A percentile compares a stretch with the other conserved stretches of the same genome.
Evolutionary conservation across 2,329 filamentous ascomycete genomes (phyloP).

Genomic region (Calonectria ilicicola): DNA sequence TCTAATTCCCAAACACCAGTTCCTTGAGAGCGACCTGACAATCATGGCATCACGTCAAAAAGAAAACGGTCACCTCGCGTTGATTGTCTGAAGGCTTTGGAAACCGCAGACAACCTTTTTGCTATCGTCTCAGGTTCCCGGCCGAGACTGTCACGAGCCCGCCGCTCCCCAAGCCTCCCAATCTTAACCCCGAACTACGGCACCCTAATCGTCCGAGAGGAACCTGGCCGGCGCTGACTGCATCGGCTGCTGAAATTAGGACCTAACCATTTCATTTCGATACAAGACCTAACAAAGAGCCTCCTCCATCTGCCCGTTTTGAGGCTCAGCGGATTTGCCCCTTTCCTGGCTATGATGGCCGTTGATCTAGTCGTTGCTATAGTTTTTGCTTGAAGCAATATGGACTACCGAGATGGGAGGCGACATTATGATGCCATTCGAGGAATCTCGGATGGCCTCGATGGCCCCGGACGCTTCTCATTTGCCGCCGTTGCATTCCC

Average conservation of each 20-base stretch:
- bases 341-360: slow-evolving; percentile 9
- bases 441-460: slow-evolving; percentile 2
- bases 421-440: slow-evolving; percentile 5
- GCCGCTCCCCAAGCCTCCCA: neutral
- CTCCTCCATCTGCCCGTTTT: slow-evolving; percentile 14
- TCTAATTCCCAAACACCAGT: neutral
- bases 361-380: slow-evolving; percentile 15
- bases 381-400: neutral
- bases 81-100: neutral
- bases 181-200: neutral
- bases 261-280: slow-evolving; percentile 33
- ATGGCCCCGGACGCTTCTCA: neutral
- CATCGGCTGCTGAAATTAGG: slow-evolving; percentile 32
- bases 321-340: slow-evolving; percentile 20
- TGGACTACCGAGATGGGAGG: slow-evolving; percentile 8
- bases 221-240: slow-evolving; percentile 31
- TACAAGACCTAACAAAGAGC: slow-evolving; percentile 26
- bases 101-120: neutral
- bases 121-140: slow-evolving; percentile 1
- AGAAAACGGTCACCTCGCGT: neutral
- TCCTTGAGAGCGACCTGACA: neutral
- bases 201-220: slow-evolving; percentile 9
- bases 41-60: neutral
- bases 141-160: slow-evolving; percentile 1
- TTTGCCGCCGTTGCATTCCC: slow-evolving; percentile 5